phyloP scores from a whole-genome alignment of 257 asterid genomes.

The Nemophila menziesii region DNA sequence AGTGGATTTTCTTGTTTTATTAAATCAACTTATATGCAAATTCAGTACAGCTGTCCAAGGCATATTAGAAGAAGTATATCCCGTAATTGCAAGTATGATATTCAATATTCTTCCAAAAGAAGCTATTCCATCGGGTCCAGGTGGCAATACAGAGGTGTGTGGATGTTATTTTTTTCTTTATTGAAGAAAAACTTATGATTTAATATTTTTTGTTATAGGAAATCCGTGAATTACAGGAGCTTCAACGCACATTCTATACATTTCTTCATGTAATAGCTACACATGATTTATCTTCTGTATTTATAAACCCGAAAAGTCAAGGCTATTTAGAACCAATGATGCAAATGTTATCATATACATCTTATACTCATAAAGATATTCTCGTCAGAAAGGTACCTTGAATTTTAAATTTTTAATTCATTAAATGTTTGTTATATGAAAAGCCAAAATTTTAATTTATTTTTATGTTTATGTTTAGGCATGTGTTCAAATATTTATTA shows the following conservation, averaged over 20 bases:
- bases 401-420: background rate
- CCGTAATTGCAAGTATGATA: conserved; percentile 58
- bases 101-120: conserved; percentile 64
- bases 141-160: conserved; percentile 80
- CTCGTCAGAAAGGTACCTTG: conserved; percentile 51
- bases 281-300: conserved; percentile 69
- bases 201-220: conserved; percentile 38
- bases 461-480: conserved; percentile 46
- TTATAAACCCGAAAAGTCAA: conserved; percentile 48
- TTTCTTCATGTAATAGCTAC: conserved; percentile 69
- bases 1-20: conserved; percentile 64
- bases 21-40: conserved; percentile 91
- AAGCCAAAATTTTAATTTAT: conserved; percentile 8
- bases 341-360: conserved; percentile 56
- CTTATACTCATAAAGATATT: conserved; percentile 80
- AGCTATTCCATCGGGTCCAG: conserved; percentile 58
- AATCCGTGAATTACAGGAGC: conserved; percentile 86
- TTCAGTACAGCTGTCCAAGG: conserved; percentile 51
- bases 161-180: background rate
- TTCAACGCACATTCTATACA: conserved; percentile 64
- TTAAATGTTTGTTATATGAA: background rate
- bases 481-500: conserved; percentile 75
- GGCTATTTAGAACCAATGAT: conserved; percentile 59
- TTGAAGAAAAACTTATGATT: conserved; percentile 8
- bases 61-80: conserved; percentile 78